Base-by-base conservation (phyloP, 1,284 basidiomycete genomes). In the Heterobasidion parviporum region DNA sequence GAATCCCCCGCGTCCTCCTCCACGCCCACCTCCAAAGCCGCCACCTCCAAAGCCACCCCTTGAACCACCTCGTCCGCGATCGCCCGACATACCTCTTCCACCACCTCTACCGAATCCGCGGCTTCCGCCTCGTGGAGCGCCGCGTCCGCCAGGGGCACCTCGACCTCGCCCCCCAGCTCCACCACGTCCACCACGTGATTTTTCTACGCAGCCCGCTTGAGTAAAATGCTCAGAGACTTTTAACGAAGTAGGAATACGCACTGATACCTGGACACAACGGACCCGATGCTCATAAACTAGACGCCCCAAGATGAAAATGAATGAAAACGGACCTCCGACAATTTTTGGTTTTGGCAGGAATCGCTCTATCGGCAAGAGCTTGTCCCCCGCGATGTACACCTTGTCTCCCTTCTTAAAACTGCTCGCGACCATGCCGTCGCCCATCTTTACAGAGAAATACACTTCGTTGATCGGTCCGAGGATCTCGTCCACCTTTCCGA, bases 341-440 rank as follows among this genome's bases (percentile, higher is more conserved):
- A 80, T 75, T 77, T 98, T 98, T 54, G 97, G 96, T 77, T 96
- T 99, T 3, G 97, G 97, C 62, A 99, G 75, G 77, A 99, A 99
- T 58, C 97, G 78, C 64, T 99, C 97, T 60, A 99, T 87, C 8
- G 97, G 97, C 50, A 99, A 76, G 47, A 99, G 81, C 73, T 98
- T 98, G 77, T 99, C 97, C 45, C 89, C 87, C 48, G 84, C 92
- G 66, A 99, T 98, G 72, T 91, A 99, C 48, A 99, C 94, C 70
- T 97, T 98, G 76, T 99, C 97, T 54, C 96, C 95, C 67, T 90
- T 90, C 74, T 97, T 93, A 77, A 99, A 99, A 67, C 92, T 94
- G 59, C 77, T 86, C 12, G 97, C 96, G 52, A 96, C 85, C 87
- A 99, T 95, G 50, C 97, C 97, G 54, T 92, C 85, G 47, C 89